Evolutionary conservation across 306 rosid species (phyloP).

Genomic region (Malus sylvestris): DNA sequence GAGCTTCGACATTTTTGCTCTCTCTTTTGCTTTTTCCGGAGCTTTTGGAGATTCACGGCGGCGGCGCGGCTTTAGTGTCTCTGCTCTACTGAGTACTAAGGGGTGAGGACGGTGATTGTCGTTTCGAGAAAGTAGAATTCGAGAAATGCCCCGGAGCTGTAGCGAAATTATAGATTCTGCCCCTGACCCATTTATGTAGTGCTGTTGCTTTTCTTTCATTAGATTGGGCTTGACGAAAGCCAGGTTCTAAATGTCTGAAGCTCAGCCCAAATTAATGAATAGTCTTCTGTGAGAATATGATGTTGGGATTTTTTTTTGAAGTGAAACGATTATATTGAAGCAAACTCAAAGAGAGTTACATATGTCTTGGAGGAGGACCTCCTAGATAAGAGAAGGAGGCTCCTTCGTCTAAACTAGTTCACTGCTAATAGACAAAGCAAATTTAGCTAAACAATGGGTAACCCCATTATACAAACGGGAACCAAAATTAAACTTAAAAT

Average conservation of each 20-base stretch:
- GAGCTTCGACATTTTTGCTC: constrained; percentile 33
- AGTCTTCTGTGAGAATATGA: too few species aligned
- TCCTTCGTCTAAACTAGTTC: too few species aligned
- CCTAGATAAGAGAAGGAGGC: too few species aligned
- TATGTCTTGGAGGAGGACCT: too few species aligned
- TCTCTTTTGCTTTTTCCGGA: background rate
- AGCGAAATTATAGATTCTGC: background rate
- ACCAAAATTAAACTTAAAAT: too few species aligned
- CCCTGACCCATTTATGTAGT: background rate
- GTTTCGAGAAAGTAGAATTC: background rate
- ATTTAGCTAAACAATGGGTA: too few species aligned
- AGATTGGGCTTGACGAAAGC: background rate
- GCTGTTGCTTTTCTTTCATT: background rate
- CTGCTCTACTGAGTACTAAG: background rate
- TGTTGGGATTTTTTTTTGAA: too few species aligned
- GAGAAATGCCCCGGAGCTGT: background rate
- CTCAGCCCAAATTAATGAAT: background rate
- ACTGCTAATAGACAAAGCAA: too few species aligned
- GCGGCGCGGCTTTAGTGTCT: background rate
- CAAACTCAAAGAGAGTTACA: too few species aligned
- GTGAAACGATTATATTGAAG: too few species aligned
- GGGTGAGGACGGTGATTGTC: background rate
- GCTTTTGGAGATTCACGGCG: background rate
- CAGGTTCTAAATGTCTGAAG: background rate
- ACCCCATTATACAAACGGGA: too few species aligned